These are phyloP conservation scores for Melastoma malabathricum DNA, from an alignment of 345 rosid genomes.

Conservation along the genomic window DNA sequence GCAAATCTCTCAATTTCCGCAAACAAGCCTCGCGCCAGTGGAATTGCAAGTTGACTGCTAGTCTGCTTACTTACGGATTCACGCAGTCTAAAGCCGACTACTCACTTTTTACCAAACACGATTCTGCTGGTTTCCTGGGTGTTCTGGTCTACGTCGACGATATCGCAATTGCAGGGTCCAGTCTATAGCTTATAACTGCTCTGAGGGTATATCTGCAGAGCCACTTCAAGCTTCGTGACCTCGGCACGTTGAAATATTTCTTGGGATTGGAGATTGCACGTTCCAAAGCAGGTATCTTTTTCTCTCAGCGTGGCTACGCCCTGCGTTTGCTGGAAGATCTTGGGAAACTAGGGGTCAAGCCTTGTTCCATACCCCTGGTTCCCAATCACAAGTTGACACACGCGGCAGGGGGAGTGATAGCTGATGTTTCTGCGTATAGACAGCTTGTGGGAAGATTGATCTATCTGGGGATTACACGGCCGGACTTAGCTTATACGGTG, in stretches of 20 bases:
- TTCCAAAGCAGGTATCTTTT: too few species aligned
- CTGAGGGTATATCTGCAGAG: not conserved
- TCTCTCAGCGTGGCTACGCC: too few species aligned
- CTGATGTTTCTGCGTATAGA: not conserved
- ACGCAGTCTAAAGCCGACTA: not conserved
- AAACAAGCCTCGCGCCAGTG: too few species aligned
- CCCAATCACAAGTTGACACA: not conserved
- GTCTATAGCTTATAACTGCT: rapidly evolving
- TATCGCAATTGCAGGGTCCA: not conserved
- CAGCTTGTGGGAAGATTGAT: too few species aligned
- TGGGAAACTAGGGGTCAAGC: too few species aligned
- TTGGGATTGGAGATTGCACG: too few species aligned
- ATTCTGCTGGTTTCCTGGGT: not conserved
- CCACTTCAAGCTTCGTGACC: not conserved
- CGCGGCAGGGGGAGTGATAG: not conserved
- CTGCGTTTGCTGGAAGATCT: too few species aligned
- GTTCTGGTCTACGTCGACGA: not conserved
- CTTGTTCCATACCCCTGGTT: too few species aligned
- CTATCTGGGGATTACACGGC: not conserved
- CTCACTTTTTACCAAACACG: too few species aligned
- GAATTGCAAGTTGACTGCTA: not conserved
- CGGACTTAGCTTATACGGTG: not conserved
- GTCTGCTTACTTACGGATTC: not conserved
- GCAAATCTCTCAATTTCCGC: too few species aligned
- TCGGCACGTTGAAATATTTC: too few species aligned